Evolutionary conservation across 306 rosid genomes (phyloP).

Genomic region (Luffa aegyptiaca): DNA sequence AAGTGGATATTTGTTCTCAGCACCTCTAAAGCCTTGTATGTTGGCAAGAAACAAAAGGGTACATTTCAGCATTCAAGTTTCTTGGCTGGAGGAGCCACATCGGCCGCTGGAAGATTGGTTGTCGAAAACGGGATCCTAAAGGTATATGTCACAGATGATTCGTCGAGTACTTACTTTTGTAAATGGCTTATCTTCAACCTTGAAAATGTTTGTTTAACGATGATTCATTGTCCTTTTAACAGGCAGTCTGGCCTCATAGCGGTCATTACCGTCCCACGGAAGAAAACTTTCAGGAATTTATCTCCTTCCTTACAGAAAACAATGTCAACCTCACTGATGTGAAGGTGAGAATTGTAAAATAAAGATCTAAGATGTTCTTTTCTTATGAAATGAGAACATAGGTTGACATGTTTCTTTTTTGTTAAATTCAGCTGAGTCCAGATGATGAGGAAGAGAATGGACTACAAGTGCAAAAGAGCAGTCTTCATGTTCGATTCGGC

Average conservation of each 20-base stretch:
- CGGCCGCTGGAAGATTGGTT: slow-evolving; percentile 30
- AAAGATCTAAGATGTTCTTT: background rate
- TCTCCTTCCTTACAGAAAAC: slow-evolving; percentile 26
- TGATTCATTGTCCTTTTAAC: background rate
- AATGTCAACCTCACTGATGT: slow-evolving; percentile 24
- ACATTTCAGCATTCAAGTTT: slow-evolving; percentile 43
- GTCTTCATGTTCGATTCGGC: slow-evolving; percentile 51
- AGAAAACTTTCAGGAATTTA: slow-evolving; percentile 23
- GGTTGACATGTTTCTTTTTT: slow-evolving; percentile 6
- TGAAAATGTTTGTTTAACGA: background rate
- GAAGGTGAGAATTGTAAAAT: slow-evolving; percentile 14
- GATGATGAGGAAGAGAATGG: slow-evolving; percentile 43
- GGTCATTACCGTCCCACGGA: slow-evolving; percentile 36
- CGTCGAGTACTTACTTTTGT: background rate
- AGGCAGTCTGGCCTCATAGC: slow-evolving; percentile 30
- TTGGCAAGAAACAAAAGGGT: slow-evolving; percentile 37
- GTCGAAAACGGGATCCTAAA: slow-evolving; percentile 27
- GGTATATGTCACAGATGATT: slow-evolving; percentile 9
- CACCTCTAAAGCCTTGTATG: slow-evolving; percentile 21
- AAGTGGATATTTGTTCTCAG: slow-evolving; percentile 40
- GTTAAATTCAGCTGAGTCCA: slow-evolving; percentile 60
- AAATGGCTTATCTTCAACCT: background rate
- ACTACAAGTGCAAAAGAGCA: slow-evolving; percentile 31
- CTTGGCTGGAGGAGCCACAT: slow-evolving; percentile 38
- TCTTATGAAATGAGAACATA: background rate